Conservation (phyloP, 1,284 basidiomycete genomes). For the Coriolopsis trogii region DNA sequence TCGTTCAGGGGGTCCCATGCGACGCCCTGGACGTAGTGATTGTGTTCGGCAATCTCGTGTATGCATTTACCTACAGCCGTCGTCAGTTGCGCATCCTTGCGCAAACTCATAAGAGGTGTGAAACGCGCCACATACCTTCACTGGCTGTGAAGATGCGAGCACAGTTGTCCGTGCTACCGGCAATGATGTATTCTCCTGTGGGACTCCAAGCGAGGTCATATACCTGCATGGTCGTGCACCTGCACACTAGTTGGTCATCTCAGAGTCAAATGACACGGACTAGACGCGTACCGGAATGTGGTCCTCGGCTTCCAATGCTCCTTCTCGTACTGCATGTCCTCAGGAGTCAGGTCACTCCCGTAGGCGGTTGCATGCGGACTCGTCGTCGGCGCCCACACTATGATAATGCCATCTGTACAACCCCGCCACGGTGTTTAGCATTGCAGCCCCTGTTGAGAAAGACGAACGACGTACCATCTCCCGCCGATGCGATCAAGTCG, state of each 20-base stretch:
- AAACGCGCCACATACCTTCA: constrained; percentile 58
- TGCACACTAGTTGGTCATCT: constrained; percentile 29
- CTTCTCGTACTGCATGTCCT: constrained; percentile 88
- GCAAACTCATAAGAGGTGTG: not conserved
- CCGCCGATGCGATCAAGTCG: constrained; percentile 89
- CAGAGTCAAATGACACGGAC: not conserved
- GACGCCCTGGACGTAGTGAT: constrained; percentile 94
- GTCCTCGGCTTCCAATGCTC: constrained; percentile 95
- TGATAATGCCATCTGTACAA: constrained; percentile 88
- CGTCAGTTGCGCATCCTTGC: constrained; percentile 9
- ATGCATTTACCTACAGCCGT: constrained; percentile 69
- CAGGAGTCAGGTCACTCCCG: constrained; percentile 72
- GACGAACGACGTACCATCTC: constrained; percentile 74
- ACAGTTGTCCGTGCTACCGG: constrained; percentile 96
- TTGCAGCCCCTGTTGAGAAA: not conserved
- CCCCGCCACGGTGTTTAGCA: constrained; percentile 2
- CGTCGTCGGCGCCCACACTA: constrained; percentile 90
- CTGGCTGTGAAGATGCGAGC: constrained; percentile 82
- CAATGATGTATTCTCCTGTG: constrained; percentile 89
- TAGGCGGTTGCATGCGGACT: constrained; percentile 73
- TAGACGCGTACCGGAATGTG: constrained; percentile 70
- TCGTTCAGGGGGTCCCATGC: constrained; percentile 96
- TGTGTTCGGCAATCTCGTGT: constrained; percentile 86
- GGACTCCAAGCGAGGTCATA: constrained; percentile 99
- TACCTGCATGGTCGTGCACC: constrained; percentile 90